A percentile compares a stretch with the other conserved stretches of the same genome.
Evolutionary conservation across 2,329 filamentous ascomycete species (phyloP).

Genomic region (Cladosporium sp.): DNA sequence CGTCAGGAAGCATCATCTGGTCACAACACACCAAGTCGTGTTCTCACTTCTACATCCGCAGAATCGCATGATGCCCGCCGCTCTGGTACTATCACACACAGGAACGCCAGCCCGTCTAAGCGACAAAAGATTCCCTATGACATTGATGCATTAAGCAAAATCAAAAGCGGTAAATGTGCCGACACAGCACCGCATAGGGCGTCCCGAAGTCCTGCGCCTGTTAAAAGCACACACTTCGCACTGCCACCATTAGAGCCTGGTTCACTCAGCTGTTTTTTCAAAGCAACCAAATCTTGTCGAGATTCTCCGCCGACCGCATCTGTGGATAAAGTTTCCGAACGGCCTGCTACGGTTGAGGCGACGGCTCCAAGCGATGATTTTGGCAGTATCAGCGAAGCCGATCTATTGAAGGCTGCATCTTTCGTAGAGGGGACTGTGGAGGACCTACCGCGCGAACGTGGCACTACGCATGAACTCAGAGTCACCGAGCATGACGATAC

Average conservation of each 20-base stretch:
- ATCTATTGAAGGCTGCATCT: constrained; percentile 14
- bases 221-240: background rate
- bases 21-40: background rate
- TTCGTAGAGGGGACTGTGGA: background rate
- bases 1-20: background rate
- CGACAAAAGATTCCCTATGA: background rate
- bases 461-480: background rate
- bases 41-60: background rate
- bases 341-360: background rate
- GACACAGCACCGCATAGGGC: background rate
- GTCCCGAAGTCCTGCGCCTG: background rate
- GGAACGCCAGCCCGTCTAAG: background rate
- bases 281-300: background rate
- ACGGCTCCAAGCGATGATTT: constrained; percentile 23
- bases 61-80: background rate
- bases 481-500: constrained; percentile 28
- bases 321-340: background rate
- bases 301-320: background rate
- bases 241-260: constrained; percentile 11
- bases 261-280: constrained; percentile 1
- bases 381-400: constrained; percentile 23
- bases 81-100: background rate
- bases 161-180: constrained; percentile 38
- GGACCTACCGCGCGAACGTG: too few relatives aligned
- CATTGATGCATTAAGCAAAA: constrained; percentile 38